Evolutionary conservation across 2,329 filamentous ascomycete species (phyloP), one percentile per base, ranked within the genome.

Genomic region (Fusarium abutilonis): DNA sequence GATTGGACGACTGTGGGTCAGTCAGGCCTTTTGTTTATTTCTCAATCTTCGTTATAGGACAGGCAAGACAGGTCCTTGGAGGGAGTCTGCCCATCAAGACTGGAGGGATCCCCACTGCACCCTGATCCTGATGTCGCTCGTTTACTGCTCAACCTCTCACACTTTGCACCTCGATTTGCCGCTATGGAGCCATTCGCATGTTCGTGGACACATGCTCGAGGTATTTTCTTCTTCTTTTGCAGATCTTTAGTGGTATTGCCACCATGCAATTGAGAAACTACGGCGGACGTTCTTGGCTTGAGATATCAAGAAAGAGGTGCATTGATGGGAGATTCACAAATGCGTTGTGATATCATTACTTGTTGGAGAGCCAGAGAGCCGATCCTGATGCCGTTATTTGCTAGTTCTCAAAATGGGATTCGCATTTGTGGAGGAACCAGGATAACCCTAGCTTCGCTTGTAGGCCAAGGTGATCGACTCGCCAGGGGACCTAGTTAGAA

Each of bases 391-490:
- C 52, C 40, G 50, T 64, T 61, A 19, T 61, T 56, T 56, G 54
- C 59, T 69, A 69, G 68, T 64, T 53, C 59, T 56, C 52, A 47
- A 56, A 55, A 63, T 51, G 52, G 56, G 42, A 56, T 54, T 54
- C 53, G 64, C 63, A 56, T 52, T 60, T 70, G 68, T 68, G 68
- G 68, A 71, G 69, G 64, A 66, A 57, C 69, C 56, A 70, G 69
- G 69, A 64, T 71, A 64, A 63, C 69, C 69, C 69, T 70, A 69
- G 69, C 50, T 58, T 64, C 41, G 43, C 59, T 60, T 47, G 39
- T 47, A 56, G 50, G 55, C 57, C 64, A 70, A 59, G 60, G 49
- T 64, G 56, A 65, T 59, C 65, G 56, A 64, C 68, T 64, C 54
- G 46, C 60, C 68, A 70, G 60, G 69, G 67, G 64, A 59, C 40